Evolutionary conservation across 495 filamentous ascomycete genomes (phyloP).

Genomic region (Platismatia glauca): DNA sequence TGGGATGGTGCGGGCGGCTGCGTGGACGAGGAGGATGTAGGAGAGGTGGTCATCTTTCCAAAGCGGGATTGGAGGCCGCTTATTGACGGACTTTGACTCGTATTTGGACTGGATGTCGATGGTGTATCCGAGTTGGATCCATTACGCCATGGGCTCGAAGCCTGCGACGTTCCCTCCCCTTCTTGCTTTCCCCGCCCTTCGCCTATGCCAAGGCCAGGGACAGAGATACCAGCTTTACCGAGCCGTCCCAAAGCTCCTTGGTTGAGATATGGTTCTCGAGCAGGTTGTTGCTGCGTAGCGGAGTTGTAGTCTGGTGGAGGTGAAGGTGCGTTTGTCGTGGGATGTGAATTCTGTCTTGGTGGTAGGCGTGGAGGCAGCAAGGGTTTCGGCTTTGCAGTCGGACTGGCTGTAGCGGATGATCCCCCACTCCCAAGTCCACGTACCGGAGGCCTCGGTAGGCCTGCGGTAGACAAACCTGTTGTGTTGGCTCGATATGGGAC

Average conservation of each 20-base stretch:
- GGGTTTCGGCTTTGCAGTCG: constrained; percentile 39
- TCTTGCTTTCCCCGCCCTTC: neutral
- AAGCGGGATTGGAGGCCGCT: constrained; percentile 62
- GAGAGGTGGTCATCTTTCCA: constrained; percentile 42
- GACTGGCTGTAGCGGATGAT: constrained; percentile 26
- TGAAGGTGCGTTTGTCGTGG: constrained; percentile 33
- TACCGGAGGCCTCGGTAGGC: constrained; percentile 64
- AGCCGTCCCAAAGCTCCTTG: constrained; percentile 60
- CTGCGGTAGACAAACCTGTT: constrained; percentile 57
- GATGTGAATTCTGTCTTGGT: constrained; percentile 51
- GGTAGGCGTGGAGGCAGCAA: constrained; percentile 66
- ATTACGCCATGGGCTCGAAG: constrained; percentile 15
- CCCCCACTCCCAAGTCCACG: constrained; percentile 43
- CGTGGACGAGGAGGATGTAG: constrained; percentile 24
- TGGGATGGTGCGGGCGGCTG: constrained; percentile 27
- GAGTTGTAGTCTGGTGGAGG: constrained; percentile 47
- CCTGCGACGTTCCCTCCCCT: constrained; percentile 2
- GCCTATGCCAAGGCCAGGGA: constrained; percentile 73
- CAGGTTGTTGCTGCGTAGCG: constrained; percentile 25
- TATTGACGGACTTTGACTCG: constrained; percentile 9
- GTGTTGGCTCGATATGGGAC: constrained; percentile 61
- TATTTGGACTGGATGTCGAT: constrained; percentile 16
- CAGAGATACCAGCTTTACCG: constrained; percentile 67
- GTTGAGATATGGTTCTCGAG: constrained; percentile 46
- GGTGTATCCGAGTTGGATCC: constrained; percentile 16